Evolutionary conservation across 1,284 basidiomycete species (phyloP).

Genomic region (Chondrostereum purpureum): DNA sequence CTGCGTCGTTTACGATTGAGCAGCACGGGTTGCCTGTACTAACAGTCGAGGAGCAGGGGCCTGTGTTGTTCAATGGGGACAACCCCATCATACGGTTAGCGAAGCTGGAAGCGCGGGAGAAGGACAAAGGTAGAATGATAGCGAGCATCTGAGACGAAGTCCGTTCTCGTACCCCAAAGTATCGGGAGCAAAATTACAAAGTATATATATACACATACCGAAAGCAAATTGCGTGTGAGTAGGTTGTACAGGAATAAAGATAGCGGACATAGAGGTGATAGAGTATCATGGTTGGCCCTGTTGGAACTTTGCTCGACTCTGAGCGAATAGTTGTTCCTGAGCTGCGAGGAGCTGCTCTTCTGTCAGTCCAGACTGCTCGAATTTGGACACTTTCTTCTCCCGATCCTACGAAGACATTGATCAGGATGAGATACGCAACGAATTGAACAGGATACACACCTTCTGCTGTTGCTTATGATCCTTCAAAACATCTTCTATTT

Average conservation of each 20-base stretch:
- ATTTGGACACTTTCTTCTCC: slow-evolving; percentile 84
- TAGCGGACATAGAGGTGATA: slow-evolving; percentile 5
- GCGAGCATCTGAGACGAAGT: not conserved
- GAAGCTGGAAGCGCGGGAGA: slow-evolving; percentile 16
- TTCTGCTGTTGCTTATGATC: slow-evolving; percentile 96
- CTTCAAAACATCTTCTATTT: slow-evolving; percentile 88
- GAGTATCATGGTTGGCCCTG: slow-evolving; percentile 42
- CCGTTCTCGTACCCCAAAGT: too few relatives aligned
- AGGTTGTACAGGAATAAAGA: slow-evolving; percentile 11
- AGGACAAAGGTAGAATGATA: slow-evolving; percentile 25
- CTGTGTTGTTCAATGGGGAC: not conserved
- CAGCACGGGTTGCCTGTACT: slow-evolving; percentile 68
- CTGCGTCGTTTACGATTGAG: slow-evolving; percentile 80
- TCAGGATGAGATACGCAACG: slow-evolving; percentile 5
- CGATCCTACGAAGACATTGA: slow-evolving; percentile 48
- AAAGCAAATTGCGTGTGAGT: too few relatives aligned
- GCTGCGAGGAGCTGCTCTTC: slow-evolving; percentile 84
- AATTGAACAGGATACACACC: slow-evolving; percentile 36
- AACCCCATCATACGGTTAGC: not conserved
- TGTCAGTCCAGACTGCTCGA: slow-evolving; percentile 86
- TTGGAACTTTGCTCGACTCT: slow-evolving; percentile 72
- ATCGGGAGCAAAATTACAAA: not conserved
- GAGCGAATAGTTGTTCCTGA: slow-evolving; percentile 90
- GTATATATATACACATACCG: not conserved
- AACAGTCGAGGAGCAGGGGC: slow-evolving; percentile 15